These are phyloP conservation scores for Rhododendron simsii DNA, from an alignment of 148 eudicot species.

Conservation along the genomic window DNA sequence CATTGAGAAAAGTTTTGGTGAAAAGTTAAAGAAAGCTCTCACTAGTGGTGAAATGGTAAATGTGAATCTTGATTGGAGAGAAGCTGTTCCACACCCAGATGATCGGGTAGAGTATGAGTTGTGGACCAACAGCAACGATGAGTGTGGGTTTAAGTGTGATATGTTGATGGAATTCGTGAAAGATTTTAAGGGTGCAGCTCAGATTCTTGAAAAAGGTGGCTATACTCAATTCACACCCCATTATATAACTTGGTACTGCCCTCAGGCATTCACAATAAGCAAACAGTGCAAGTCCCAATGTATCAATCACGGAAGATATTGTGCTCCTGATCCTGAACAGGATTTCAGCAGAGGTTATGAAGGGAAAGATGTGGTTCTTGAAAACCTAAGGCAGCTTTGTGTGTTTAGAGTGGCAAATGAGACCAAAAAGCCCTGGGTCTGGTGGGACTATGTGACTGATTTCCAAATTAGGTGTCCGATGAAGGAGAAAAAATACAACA, in stretches of 20 bases:
- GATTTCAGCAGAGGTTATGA: constrained; percentile 88
- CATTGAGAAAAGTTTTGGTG: constrained; percentile 68
- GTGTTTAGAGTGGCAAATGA: constrained; percentile 79
- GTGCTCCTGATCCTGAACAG: constrained; percentile 97
- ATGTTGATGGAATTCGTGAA: constrained; percentile 85
- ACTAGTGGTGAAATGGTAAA: constrained; percentile 70
- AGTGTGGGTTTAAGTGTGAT: constrained; percentile 88
- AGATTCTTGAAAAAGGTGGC: constrained; percentile 88
- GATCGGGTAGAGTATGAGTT: constrained; percentile 89
- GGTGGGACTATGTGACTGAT: constrained; percentile 99
- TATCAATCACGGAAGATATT: constrained; percentile 90
- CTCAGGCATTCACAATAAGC: constrained; percentile 79
- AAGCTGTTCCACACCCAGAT: constrained; percentile 97
- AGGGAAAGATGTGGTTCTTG: constrained; percentile 88
- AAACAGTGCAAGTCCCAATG: constrained; percentile 94
- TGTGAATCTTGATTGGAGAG: constrained; percentile 97
- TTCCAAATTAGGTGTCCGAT: constrained; percentile 94
- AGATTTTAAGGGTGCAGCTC: constrained; percentile 88
- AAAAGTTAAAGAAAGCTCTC: constrained; percentile 55
- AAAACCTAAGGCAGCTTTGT: constrained; percentile 88
- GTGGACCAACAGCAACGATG: constrained; percentile 96
- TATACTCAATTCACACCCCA: constrained; percentile 86
- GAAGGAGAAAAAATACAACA: constrained; percentile 88
- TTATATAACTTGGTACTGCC: constrained; percentile 98
- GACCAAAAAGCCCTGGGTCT: constrained; percentile 70